Conservation (phyloP, 139 green algal species). For the Medakamo hakoo region DNA sequence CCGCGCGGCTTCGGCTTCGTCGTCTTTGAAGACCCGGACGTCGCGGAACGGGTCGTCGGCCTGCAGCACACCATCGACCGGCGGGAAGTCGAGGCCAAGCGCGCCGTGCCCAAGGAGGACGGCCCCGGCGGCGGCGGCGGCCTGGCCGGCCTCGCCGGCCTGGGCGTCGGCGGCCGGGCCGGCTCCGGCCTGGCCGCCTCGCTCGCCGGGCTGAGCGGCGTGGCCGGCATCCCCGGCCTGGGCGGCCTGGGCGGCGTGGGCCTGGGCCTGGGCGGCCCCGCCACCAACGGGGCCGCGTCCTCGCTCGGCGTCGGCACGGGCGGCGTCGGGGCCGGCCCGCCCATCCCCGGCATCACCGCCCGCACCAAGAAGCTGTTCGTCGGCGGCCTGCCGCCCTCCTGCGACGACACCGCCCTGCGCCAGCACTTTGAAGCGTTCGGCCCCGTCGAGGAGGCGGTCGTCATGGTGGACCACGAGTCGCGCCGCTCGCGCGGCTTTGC, state of each 20-base stretch:
- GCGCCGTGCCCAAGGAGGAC: slow-evolving; percentile 84
- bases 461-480: slow-evolving; percentile 95
- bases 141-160: slow-evolving; percentile 7
- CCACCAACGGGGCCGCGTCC: no score
- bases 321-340: no score
- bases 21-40: slow-evolving; percentile 63
- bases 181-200: slow-evolving; percentile 6
- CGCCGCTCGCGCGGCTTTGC: slow-evolving; percentile 84
- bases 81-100: slow-evolving; percentile 91
- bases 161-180: no score
- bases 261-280: no score
- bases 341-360: no score
- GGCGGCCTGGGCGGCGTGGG: no score
- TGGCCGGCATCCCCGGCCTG: no score
- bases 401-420: slow-evolving; percentile 65
- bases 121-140: slow-evolving; percentile 28
- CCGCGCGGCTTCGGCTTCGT: slow-evolving; percentile 86
- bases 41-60: slow-evolving; percentile 74
- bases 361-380: slow-evolving; percentile 89
- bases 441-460: slow-evolving; percentile 55
- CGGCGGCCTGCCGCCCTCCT: slow-evolving; percentile 68
- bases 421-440: slow-evolving; percentile 77
- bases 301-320: no score
- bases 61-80: slow-evolving; percentile 84
- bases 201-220: no score